Conservation (phyloP, 2,329 filamentous ascomycete genomes). For the Trichoderma simmonsii region DNA sequence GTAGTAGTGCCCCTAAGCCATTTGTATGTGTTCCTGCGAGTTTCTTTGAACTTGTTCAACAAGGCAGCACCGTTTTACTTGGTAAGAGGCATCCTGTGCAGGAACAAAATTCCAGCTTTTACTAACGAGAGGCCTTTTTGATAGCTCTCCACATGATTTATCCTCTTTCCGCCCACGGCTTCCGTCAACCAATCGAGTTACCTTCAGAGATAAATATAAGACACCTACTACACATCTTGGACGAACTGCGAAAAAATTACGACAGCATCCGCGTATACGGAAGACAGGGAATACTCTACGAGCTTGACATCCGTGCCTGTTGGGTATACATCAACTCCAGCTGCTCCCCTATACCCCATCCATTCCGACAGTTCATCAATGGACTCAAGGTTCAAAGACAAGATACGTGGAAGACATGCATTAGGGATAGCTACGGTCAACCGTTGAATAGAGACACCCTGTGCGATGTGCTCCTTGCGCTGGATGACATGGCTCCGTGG, state of each 20-base stretch:
- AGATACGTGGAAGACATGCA: slow-evolving; percentile 3
- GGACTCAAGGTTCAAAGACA: not conserved
- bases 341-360: not conserved
- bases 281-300: not conserved
- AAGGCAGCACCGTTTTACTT: not conserved
- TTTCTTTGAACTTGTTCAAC: slow-evolving; percentile 10
- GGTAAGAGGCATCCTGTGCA: not conserved
- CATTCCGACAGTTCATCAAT: slow-evolving; percentile 11
- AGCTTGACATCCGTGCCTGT: slow-evolving; percentile 11
- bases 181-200: not conserved
- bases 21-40: slow-evolving; percentile 13
- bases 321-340: not conserved
- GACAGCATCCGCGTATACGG: not conserved
- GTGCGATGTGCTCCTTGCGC: not conserved
- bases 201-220: not conserved
- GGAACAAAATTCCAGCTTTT: not conserved
- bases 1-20: slow-evolving; percentile 3
- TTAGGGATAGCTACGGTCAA: not conserved
- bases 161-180: not conserved
- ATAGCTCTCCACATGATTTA: not conserved
- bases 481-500: not conserved
- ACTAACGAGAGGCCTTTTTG: not conserved
- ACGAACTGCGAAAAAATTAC: not conserved
- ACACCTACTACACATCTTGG: not conserved
- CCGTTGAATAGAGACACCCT: not conserved